phyloP scores from a whole-genome alignment of 2,329 filamentous ascomycete genomes.

The Botrytis galanthina region DNA sequence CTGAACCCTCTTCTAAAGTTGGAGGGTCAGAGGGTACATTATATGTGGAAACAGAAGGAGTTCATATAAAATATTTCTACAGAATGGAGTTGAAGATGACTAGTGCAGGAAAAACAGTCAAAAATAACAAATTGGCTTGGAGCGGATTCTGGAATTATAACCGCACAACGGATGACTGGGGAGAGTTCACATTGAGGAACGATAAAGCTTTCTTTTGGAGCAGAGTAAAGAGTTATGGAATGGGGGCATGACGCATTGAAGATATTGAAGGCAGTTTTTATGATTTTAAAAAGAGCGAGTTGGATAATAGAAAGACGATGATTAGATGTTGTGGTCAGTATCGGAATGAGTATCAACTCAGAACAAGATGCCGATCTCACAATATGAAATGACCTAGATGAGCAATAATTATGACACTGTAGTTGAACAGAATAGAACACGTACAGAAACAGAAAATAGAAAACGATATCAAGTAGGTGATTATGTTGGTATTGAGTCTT shows the following conservation, averaged over 20 bases:
- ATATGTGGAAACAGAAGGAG: conserved; percentile 83
- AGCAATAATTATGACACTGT: not conserved
- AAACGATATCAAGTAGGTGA: too few species aligned
- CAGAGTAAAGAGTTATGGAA: conserved; percentile 61
- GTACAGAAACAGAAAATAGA: not conserved
- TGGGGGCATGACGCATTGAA: conserved; percentile 41
- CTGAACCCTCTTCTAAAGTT: conserved; percentile 32
- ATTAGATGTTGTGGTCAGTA: not conserved
- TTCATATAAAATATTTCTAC: conserved; percentile 75
- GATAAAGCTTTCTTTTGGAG: conserved; percentile 67
- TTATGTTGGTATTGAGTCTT: not conserved
- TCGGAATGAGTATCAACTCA: not conserved
- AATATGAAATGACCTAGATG: not conserved
- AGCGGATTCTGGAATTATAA: conserved; percentile 91
- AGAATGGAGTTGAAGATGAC: conserved; percentile 74
- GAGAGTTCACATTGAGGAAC: conserved; percentile 67
- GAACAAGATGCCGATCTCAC: not conserved
- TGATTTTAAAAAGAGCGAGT: not conserved
- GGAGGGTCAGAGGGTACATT: conserved; percentile 60
- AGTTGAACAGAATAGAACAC: not conserved
- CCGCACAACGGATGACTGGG: conserved; percentile 84
- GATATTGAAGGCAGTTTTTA: not conserved
- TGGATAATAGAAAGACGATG: not conserved
- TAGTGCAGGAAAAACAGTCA: conserved; percentile 59
- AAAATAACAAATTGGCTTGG: conserved; percentile 88